Evolutionary conservation across 768 basidiomycete species (phyloP).

Genomic region (Russula foetens): DNA sequence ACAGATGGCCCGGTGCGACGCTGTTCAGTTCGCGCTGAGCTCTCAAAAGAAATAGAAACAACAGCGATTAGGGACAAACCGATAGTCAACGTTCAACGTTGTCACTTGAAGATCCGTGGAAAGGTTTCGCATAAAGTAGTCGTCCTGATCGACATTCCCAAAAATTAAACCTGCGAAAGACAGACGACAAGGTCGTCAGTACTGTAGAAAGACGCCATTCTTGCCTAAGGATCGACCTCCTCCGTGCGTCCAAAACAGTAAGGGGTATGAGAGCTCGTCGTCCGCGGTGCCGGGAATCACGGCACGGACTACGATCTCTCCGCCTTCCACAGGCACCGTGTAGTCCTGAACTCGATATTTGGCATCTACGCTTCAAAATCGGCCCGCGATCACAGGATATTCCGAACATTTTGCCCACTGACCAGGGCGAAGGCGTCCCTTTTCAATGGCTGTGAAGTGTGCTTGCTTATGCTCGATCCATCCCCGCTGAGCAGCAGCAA

Average conservation of each 20-base stretch:
- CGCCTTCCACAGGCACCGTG: slow-evolving; percentile 5
- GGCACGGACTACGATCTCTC: neutral
- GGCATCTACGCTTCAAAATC: neutral
- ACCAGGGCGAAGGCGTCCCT: neutral
- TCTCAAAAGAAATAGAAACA: neutral
- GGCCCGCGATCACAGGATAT: neutral
- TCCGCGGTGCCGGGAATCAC: neutral
- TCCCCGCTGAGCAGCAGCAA: neutral
- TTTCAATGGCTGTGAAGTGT: neutral
- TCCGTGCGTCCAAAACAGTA: neutral
- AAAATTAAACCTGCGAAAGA: neutral
- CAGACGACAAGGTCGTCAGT: neutral
- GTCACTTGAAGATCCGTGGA: slow-evolving; percentile 13
- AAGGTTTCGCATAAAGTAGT: slow-evolving; percentile 11
- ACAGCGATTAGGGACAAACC: neutral
- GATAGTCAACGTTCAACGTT: slow-evolving; percentile 16
- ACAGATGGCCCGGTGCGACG: slow-evolving; percentile 19
- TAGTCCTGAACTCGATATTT: slow-evolving; percentile 2
- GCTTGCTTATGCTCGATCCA: neutral
- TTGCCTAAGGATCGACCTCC: neutral
- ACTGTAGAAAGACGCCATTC: neutral
- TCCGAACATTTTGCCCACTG: neutral
- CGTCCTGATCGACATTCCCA: slow-evolving; percentile 19
- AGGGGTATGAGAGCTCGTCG: neutral
- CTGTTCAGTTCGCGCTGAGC: neutral